Base-by-base conservation (phyloP, 2,329 filamentous ascomycete genomes). In the Sporothrix sp. region DNA sequence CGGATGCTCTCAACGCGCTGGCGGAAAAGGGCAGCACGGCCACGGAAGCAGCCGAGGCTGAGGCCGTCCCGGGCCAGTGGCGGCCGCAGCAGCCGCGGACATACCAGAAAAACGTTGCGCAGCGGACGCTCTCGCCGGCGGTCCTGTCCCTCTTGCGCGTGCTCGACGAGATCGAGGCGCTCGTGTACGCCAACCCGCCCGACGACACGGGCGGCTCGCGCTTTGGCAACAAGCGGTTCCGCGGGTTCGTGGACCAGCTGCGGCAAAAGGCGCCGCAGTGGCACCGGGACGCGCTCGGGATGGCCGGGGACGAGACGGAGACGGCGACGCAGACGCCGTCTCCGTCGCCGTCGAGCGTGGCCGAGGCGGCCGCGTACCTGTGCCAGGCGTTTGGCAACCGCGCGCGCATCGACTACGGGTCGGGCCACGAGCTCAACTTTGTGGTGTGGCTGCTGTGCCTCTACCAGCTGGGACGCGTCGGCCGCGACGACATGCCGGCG, bases 341-440 rank as follows among this genome's bases (percentile, higher is more conserved):
- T 27, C 11, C 16, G 20, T 14, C 18, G 10, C 32, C 23, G 39
- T 38, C n/a, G 13, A 66, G 66, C 1, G 84, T 84, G 43, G 68
- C 75, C 3, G 93, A 98, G 64, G 71, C 85, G 5, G 83, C 84
- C 1, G 80, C 82, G 27, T 98, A 98, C 67, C 75, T 98, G 30
- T 70, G 78, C 56, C 79, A 95, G 61, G 84, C 86, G 0, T 90
- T 97, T 57, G 93, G 93, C 40, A 95, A 95, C 63, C 78, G 83
- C 39, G 78, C 79, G 47, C 80, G 91, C 36, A 93, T 98, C 61
- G 93, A 98, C 70, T 98, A 98, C 65, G 93, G 93, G 46, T 96
- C 89, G 0, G 93, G 93, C 2, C 93, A 98, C 66, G 93, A 98
- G 69, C 78, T 98, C 55, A 97, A 98, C 71, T 97, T 98, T 68